Base-by-base conservation (phyloP, 768 basidiomycete genomes). In the Tephrocybe sp. region DNA sequence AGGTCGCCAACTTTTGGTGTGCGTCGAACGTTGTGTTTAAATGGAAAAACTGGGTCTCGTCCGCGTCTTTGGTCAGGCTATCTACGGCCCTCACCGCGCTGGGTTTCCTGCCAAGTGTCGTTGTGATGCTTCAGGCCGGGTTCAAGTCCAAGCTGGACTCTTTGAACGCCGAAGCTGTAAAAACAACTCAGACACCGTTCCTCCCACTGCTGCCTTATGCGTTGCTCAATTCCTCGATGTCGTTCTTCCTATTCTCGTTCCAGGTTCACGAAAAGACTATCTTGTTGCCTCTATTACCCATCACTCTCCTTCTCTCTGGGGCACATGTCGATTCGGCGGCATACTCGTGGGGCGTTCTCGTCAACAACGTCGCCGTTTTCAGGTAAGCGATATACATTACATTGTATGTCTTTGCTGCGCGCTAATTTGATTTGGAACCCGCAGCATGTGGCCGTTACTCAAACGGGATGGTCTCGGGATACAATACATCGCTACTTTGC, bases 1-100 rank as follows among this genome's bases (percentile, higher is more conserved):
- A 96, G 62, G 95, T 98, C 19, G 92, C 95, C 32, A 98, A 98
- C 64, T 91, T 96, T 63, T 98, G 95, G 95, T 97, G 95, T 66
- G 90, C 92, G 26, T 83, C 86, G 15, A 92, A 98, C 63, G 85
- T 95, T 19, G 68, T 89, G 12, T 65, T 98, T 69, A 97, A 96
- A 64, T 97, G 95, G 87, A 83, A 79, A 41, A 65, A 66, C 24
- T 80, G 74, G 72, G 73, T 78, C 5, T 64, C 74, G 1, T 62
- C 71, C 2, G 62, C 58, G 0, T 60, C 75, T 4, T 76, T 94
- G 6, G 70, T 92, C 47, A 83, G 81, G 54, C 64, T 89, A 2
- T 88, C 92, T 0, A 75, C 86, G 0, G 65, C 64, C 0, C 64
- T 87, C 12, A 97, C 95, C 0, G 76, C 78, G 0, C 37, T 85